phyloP scores from a whole-genome alignment of 2,329 filamentous ascomycete species.

The Penicillium capsulatum region DNA sequence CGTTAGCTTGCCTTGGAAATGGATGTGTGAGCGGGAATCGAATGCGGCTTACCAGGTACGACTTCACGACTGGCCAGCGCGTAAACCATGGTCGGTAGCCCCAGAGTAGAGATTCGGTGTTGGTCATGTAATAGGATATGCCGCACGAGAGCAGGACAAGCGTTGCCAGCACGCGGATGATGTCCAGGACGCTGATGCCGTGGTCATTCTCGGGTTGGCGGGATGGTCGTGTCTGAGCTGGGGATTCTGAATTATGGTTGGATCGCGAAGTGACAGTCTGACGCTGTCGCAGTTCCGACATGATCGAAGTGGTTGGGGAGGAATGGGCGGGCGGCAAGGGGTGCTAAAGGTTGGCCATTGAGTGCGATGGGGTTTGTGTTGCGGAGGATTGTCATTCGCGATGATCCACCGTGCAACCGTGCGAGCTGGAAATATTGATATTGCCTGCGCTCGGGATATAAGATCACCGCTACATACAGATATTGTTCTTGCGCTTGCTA shows the following conservation, averaged over 20 bases:
- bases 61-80: conserved; percentile 55
- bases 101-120: conserved; percentile 67
- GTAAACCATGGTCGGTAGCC: conserved; percentile 62
- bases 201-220: conserved; percentile 19
- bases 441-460: background rate
- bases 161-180: conserved; percentile 65
- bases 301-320: conserved; percentile 5
- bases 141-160: conserved; percentile 62
- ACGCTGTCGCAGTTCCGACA: conserved; percentile 34
- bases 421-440: background rate
- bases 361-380: conserved; percentile 1
- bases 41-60: conserved; percentile 53
- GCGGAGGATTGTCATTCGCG: background rate
- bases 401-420: background rate
- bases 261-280: conserved; percentile 16
- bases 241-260: conserved; percentile 7
- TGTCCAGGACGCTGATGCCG: conserved; percentile 54
- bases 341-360: conserved; percentile 1
- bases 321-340: conserved; percentile 1
- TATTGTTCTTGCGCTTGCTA: too few relatives aligned
- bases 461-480: background rate
- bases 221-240: conserved; percentile 8
- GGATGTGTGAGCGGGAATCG: too few relatives aligned
- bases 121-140: conserved; percentile 71
- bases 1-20: background rate